Base-by-base conservation (phyloP, 306 rosid species). In the Sechiopsis laciniata region DNA sequence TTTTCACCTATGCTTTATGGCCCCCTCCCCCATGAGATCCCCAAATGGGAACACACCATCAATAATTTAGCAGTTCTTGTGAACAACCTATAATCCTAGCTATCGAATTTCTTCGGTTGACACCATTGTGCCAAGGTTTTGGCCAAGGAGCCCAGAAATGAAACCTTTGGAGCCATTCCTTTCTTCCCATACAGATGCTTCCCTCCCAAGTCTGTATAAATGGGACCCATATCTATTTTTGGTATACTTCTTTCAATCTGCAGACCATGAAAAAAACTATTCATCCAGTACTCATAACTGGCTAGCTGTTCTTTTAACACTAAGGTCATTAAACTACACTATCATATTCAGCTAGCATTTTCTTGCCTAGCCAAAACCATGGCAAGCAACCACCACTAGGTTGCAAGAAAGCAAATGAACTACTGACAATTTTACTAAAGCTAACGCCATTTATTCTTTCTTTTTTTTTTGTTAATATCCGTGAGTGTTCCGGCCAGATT, bases 221-320 rank as follows among this genome's bases (percentile, higher is more conserved):
- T 80, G 19, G 99, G 97, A 82, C 83, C 86, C 81, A 74, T 81
- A 54, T 88, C 96, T 58, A 70, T 2, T 70, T 70, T 70, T 4
- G 74, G 74, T 70, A 80, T 79, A 84, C 85, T 91, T 88, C 96
- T 83, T 72, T 91, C 97, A 13, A 95, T 95, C 99, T 95, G 89
- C 84, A 82, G 66, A 76, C 61, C 9, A 73, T 46, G 35, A 40
- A 51, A 76, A 55, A 45, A 54, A 45, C 50, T 14, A 42, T 42
- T 42, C 9, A 42, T 42, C 48, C 11, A 9, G 48, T 12, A 10
- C 5, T 45, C 51, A 54, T 20, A 46, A 26, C 55, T 17, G 46
- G 65, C 50, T 15, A 35, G 8, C 48, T 32, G 17, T 54, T 24
- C 24, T 52, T 50, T 24, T 5, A 14, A 9, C 37, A 61, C 50